Evolutionary conservation across 2,329 filamentous ascomycete species (phyloP), one percentile per base, ranked within the genome.

Genomic region (Dactylellina drechsleri): DNA sequence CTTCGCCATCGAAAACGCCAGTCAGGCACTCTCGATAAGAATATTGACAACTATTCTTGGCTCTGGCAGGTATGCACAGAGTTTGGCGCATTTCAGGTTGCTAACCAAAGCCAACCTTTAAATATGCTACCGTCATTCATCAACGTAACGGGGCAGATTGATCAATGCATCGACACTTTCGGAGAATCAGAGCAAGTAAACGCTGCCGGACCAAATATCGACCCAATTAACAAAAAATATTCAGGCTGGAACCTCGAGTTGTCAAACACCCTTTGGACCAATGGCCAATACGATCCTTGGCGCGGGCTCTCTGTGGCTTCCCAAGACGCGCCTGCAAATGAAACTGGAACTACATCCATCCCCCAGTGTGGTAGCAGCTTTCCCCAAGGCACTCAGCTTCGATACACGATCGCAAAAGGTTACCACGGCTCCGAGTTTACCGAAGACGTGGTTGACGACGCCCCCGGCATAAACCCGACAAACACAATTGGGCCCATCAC

Each of bases 251-350:
- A 79, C 62, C 80, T 83, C 50, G 80, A 82, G 13, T 82, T 83
- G 4, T 81, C 80, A 5, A 83, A 83, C 71, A 80, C 81, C 0
- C 83, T 83, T 78, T 84, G 82, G 82, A 80, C 79, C 15, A 81
- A 81, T 62, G 83, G 83, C 20, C 80, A 83, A 72, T 82, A 81
- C 67, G 83, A 84, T 54, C 82, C 82, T 10, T 84, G 83, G 83
- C 79, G 82, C 40, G 81, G 80, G 0, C 76, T 83, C 0, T 81
- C 80, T 1, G 80, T 81, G 2, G 79, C 82, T 1, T 81, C 79
- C 8, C 70, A 67, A 1, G 80, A 79, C 18, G 80, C 82, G 0
- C 82, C 82, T 7, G 68, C 52, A 0, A 79, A 80, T 7, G 79
- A 77, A 18, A 66, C 79, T 2, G 49, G 66, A 1, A 77, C 77